Percentiles rank a stretch among this genome's conserved stretches.
Conservation (phyloP, 2,329 filamentous ascomycete species). For the Ophiostoma himal-ulmi region DNA sequence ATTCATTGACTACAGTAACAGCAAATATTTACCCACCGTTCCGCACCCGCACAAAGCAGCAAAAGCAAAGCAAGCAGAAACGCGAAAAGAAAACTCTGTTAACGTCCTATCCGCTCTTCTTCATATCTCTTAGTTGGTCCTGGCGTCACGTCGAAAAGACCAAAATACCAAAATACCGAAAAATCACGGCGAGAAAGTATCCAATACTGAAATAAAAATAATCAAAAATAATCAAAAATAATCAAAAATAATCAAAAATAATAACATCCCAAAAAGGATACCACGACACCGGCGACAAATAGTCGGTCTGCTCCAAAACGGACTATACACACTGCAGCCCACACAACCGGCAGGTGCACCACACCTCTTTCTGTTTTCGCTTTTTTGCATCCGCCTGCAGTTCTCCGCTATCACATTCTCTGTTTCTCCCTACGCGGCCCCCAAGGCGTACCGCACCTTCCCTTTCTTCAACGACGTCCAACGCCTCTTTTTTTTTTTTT, state of each 20-base stretch:
- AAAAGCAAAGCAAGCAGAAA: neutral
- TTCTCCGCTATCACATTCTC: conserved; percentile 8
- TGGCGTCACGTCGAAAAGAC: no score
- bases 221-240: neutral
- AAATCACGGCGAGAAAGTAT: no score
- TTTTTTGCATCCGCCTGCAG: conserved; percentile 9
- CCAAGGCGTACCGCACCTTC: neutral
- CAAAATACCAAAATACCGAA: no score
- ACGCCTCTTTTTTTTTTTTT: conserved; percentile 1
- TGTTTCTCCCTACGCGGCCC: neutral
- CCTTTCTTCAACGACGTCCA: neutral
- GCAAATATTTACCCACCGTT: conserved; percentile 7
- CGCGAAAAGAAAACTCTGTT: conserved; percentile 25
- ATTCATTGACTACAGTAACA: neutral
- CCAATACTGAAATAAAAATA: no score
- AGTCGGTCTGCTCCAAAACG: neutral
- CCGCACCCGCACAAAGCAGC: conserved; percentile 10
- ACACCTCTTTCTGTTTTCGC: conserved; percentile 7
- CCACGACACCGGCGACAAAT: neutral
- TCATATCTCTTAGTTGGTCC: neutral
- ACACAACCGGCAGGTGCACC: conserved; percentile 6
- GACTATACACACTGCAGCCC: neutral
- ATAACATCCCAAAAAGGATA: neutral
- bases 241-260: neutral
- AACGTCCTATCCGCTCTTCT: conserved; percentile 26